Base-by-base conservation (phyloP, 2,329 filamentous ascomycete species). In the Purpureocillium lavendulum region DNA sequence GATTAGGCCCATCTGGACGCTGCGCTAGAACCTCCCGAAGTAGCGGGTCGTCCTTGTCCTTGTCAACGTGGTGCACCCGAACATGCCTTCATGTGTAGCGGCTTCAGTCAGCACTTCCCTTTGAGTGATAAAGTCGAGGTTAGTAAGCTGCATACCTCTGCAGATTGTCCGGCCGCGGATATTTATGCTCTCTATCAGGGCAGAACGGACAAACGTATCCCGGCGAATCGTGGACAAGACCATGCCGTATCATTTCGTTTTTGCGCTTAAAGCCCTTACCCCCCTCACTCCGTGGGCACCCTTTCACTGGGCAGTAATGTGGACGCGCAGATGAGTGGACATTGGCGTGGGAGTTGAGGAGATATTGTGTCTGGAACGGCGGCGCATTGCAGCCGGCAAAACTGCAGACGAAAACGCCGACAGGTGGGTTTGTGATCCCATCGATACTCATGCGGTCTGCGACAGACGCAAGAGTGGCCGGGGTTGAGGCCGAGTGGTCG, bases 191-290 rank as follows among this genome's bases (percentile, higher is more conserved):
- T 49, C 88, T 75, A 54, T 95, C 88, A 1, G 87, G 85, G 59
- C 92, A 98, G 57, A 96, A 97, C 0, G 92, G 92, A 59, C 92
- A 98, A 24, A 95, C 81, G 54, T 97, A 98, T 44, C 90, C 90
- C 1, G 92, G 92, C 7, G 87, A 94, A 48, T 88, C 83, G 55
- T 98, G 92, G 4, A 97, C 92, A 3, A 97, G 73, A 1, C 90
- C 89, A 54, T 84, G 80, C 21, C 80, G 64, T 35, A 83, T 83
- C 80, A 84, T 82, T 56, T 84, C 80, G 49, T 84, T 84, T 57
- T 83, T 84, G 41, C 80, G 69, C 58, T 84, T 84, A 58, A 84
- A 84, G 0, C 80, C 80, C 47, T 78, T 80, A 4, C 80, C 80
- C 2, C 74, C 72, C 53, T 80, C 73, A 36, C 72, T 74, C 37